Percentiles rank a stretch among this genome's conserved stretches.
phyloP scores from a whole-genome alignment of 140 eudicot genomes.

The Bidens hawaiensis region DNA sequence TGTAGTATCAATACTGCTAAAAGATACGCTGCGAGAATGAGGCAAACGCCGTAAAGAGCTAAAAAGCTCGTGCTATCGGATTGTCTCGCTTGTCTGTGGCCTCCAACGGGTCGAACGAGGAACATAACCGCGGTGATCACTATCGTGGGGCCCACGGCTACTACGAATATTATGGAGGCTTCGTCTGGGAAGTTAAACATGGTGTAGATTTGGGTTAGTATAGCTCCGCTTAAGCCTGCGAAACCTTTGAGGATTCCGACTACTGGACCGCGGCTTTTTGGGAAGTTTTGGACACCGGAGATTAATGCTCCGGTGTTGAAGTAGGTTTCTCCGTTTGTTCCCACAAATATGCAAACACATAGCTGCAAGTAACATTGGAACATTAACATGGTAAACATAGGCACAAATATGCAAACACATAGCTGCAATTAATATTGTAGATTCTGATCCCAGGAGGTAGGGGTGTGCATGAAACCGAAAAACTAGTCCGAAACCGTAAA shows the following conservation, averaged over 20 bases:
- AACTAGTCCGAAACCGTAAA: too few species aligned
- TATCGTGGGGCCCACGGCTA: slow-evolving; percentile 70
- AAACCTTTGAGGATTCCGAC: slow-evolving; percentile 78
- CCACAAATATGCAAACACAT: slow-evolving; percentile 65
- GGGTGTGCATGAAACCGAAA: too few species aligned
- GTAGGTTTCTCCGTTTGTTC: slow-evolving; percentile 81
- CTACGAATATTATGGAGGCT: slow-evolving; percentile 59
- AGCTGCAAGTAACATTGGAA: slow-evolving; percentile 41
- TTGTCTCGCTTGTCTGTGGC: slow-evolving; percentile 58
- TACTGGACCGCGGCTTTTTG: slow-evolving; percentile 70
- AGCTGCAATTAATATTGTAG: too few species aligned
- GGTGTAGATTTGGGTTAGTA: slow-evolving; percentile 56
- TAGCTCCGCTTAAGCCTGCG: slow-evolving; percentile 77
- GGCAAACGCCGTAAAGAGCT: slow-evolving; percentile 54
- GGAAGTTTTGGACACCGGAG: slow-evolving; percentile 69
- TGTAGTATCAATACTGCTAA: slow-evolving; percentile 55
- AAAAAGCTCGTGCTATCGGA: slow-evolving; percentile 50
- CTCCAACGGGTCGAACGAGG: slow-evolving; percentile 60
- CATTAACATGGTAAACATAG: slow-evolving; percentile 1
- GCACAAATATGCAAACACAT: not conserved
- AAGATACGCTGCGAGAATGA: slow-evolving; percentile 62
- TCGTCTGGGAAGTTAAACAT: slow-evolving; percentile 56
- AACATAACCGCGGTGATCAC: slow-evolving; percentile 61
- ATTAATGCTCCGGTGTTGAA: slow-evolving; percentile 74
- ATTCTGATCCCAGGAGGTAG: slow-evolving; percentile 14